Base-by-base conservation (phyloP, 176 grass and related monocot genomes). In the Oryza nivara region DNA sequence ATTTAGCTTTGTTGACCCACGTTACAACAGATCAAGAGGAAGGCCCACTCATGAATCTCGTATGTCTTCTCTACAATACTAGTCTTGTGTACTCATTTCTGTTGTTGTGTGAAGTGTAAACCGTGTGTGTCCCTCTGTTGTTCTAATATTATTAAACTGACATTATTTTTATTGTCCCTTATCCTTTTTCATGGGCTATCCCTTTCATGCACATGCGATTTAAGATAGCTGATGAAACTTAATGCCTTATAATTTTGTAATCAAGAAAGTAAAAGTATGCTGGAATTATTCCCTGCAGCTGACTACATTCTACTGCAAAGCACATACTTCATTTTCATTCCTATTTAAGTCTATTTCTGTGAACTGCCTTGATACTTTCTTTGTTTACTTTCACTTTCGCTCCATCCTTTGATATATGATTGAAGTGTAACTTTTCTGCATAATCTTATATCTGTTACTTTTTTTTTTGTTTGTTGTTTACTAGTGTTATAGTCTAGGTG, bases 21-120 rank as follows among this genome's bases (percentile, higher is more conserved):
- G 93, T 98, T 77, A 98, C 96, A 83, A 95, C 96, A 80, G 93
- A 98, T 88, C 87, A 95, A 71, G 93, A 92, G 71, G 93, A 98
- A 72, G 87, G 87, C 34, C 96, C 91, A 63, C 80, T 98, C 64
- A 89, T 93, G 68, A 89, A 82, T 85, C 77, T 98, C 91, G 96
- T 98, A 82, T 76, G 70, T 81, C 71, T 70, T 74, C 89, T 77
- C 10, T 16, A 51, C n/a, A 45, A 11, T 26, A 9, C 19, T 64
- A 43, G 36, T 54, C 13, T 3, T 15, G 0, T 22, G 0, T 25
- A 10, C 43, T 22, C 35, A 43, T 70, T 45, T n/a, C 19, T 40
- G 30, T 78, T 23, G n/a, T 11, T 6, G 3, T 32, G 25, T 49
- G 25, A 56, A 56, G 52, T 56, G 52, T 20, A 56, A 56, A 56